Percentiles rank a stretch among this genome's conserved stretches.
Conservation (phyloP, 192 early-diverging fungal genomes). For the Rhizophagus prolifer region DNA sequence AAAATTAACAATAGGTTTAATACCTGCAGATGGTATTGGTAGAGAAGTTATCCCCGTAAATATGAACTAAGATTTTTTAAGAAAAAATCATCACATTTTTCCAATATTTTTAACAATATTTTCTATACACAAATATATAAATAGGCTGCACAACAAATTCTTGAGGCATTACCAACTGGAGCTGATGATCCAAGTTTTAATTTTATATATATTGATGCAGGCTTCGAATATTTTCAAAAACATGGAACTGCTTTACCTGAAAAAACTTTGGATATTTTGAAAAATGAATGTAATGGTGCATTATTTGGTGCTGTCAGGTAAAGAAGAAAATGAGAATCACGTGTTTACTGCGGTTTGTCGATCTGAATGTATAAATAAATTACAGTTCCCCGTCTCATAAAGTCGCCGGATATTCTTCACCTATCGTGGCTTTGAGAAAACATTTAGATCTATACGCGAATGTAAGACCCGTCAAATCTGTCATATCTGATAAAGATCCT, state of each 20-base stretch:
- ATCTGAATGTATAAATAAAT: not conserved
- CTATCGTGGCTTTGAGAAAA: constrained; percentile 95
- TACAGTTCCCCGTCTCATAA: constrained; percentile 94
- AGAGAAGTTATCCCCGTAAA: constrained; percentile 90
- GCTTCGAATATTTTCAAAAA: constrained; percentile 95
- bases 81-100: not conserved
- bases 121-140: not conserved
- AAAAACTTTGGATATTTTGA: constrained; percentile 77
- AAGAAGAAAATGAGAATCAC: not conserved
- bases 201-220: constrained; percentile 88
- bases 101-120: constrained; percentile 17
- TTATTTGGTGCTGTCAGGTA: constrained; percentile 95
- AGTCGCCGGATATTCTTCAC: constrained; percentile 96
- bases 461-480: constrained; percentile 88
- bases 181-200: constrained; percentile 62
- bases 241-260: constrained; percentile 90
- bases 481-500: constrained; percentile 46
- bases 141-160: constrained; percentile 84
- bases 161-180: constrained; percentile 67
- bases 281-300: constrained; percentile 86
- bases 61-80: not conserved
- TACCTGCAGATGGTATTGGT: constrained; percentile 97
- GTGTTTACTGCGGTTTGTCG: not conserved
- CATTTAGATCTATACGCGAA: constrained; percentile 96
- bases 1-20: constrained; percentile 82